Evolutionary conservation across 169 alveolate species (phyloP).

Genomic region (Plasmodium chabaudi): DNA sequence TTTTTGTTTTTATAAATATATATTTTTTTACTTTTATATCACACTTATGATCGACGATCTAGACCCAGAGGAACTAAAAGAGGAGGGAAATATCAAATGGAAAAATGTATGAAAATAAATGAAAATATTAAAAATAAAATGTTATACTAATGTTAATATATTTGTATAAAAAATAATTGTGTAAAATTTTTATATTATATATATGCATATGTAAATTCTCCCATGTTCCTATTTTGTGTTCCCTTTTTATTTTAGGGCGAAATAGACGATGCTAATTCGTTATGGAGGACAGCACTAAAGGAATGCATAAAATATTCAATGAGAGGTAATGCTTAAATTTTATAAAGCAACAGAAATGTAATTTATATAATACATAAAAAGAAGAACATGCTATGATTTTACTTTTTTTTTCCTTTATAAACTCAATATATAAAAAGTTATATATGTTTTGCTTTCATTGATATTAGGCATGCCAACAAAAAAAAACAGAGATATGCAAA

Average conservation of each 20-base stretch:
- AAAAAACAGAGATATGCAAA: constrained; percentile 65
- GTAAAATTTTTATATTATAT: not conserved
- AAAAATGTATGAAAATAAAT: constrained; percentile 1
- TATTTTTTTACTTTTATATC: not conserved
- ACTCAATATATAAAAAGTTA: no score
- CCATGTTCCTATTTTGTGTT: not conserved
- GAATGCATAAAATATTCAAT: constrained; percentile 68
- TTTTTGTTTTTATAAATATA: not conserved
- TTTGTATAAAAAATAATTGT: no score
- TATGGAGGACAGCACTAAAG: constrained; percentile 66
- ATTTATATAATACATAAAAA: no score
- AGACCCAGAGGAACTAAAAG: constrained; percentile 66
- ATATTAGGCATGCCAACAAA: constrained; percentile 40
- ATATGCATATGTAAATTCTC: not conserved
- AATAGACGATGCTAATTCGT: constrained; percentile 50
- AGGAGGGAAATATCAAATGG: constrained; percentile 68
- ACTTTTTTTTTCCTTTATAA: no score
- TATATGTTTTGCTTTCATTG: no score
- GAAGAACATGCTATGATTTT: no score
- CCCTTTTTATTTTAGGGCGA: constrained; percentile 31
- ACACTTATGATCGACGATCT: constrained; percentile 38
- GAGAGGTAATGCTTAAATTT: constrained; percentile 26
- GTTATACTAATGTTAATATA: not conserved
- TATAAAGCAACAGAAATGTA: not conserved
- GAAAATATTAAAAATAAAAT: not conserved